Evolutionary conservation across 1,284 basidiomycete genomes (phyloP).

Genomic region (Ganoderma lucidum): DNA sequence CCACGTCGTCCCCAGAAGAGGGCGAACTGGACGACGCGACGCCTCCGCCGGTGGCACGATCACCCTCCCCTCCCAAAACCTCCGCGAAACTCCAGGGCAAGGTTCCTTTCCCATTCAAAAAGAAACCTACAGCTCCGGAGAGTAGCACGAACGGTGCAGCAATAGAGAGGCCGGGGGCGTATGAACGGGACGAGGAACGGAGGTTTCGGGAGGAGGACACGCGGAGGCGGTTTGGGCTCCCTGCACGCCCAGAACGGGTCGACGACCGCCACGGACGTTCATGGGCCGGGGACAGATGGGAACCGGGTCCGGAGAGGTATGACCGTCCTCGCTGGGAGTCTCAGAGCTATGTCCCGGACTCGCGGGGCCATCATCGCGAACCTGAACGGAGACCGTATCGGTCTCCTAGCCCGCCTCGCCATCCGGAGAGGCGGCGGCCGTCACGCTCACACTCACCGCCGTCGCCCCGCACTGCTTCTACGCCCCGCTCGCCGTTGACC

Average conservation of each 20-base stretch:
- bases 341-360: constrained; percentile 28
- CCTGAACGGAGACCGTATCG: constrained; percentile 32
- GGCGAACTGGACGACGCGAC: constrained; percentile 71
- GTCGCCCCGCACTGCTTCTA: constrained; percentile 39
- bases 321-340: constrained; percentile 31
- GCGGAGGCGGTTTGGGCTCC: constrained; percentile 30
- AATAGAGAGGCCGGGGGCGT: constrained; percentile 40
- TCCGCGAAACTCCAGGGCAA: constrained; percentile 34
- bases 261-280: constrained; percentile 24
- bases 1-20: constrained; percentile 75
- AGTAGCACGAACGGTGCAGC: constrained; percentile 26
- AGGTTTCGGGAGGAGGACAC: constrained; percentile 45
- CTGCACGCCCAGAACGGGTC: constrained; percentile 21
- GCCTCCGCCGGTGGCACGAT: constrained; percentile 34
- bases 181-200: constrained; percentile 55
- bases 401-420: constrained; percentile 30
- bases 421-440: constrained; percentile 13
- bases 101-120: constrained; percentile 79
- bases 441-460: constrained; percentile 35
- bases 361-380: constrained; percentile 31
- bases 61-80: constrained; percentile 36
- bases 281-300: constrained; percentile 36
- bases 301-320: constrained; percentile 32
- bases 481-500: constrained; percentile 39
- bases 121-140: constrained; percentile 45